Evolutionary conservation across 1,284 basidiomycete genomes (phyloP).

Genomic region (Trametes sp.): DNA sequence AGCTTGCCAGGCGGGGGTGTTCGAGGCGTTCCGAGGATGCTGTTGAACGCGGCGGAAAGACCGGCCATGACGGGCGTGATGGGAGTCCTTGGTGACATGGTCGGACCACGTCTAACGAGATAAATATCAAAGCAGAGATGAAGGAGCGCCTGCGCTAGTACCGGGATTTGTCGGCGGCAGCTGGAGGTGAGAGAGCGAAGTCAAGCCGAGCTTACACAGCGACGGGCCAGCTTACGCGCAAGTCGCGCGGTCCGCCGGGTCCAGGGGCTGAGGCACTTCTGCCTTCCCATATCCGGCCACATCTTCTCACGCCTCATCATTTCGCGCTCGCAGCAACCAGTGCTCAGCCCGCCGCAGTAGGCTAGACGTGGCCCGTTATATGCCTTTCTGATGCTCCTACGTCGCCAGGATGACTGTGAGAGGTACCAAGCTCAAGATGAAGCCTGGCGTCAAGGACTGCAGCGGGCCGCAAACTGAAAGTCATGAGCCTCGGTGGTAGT

Average conservation of each 20-base stretch:
- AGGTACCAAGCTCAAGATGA: no score
- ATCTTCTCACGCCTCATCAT: constrained; percentile 10
- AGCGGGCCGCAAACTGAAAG: no score
- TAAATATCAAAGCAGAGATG: constrained; percentile 25
- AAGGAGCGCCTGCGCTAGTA: constrained; percentile 36
- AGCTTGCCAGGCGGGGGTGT: constrained; percentile 39
- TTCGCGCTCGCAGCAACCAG: background rate
- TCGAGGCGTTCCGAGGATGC: constrained; percentile 25
- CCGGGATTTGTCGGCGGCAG: constrained; percentile 19
- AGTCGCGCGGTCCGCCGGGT: constrained; percentile 15
- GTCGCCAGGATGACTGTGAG: background rate
- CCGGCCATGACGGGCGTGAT: constrained; percentile 29
- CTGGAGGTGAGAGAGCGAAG: constrained; percentile 14
- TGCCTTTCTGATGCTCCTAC: background rate
- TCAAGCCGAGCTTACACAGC: constrained; percentile 20
- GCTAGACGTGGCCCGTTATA: background rate
- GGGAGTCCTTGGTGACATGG: constrained; percentile 22
- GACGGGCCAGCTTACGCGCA: background rate
- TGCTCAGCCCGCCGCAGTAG: background rate
- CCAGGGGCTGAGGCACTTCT: constrained; percentile 19
- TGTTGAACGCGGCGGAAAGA: constrained; percentile 31
- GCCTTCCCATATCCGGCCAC: background rate
- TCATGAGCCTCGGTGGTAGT: no score
- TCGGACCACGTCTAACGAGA: constrained; percentile 13
- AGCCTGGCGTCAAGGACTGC: no score